A percentile compares a stretch with the other conserved stretches of the same genome.
Conservation (phyloP, 2,329 filamentous ascomycete genomes). For the Colletotrichum cuscutae region DNA sequence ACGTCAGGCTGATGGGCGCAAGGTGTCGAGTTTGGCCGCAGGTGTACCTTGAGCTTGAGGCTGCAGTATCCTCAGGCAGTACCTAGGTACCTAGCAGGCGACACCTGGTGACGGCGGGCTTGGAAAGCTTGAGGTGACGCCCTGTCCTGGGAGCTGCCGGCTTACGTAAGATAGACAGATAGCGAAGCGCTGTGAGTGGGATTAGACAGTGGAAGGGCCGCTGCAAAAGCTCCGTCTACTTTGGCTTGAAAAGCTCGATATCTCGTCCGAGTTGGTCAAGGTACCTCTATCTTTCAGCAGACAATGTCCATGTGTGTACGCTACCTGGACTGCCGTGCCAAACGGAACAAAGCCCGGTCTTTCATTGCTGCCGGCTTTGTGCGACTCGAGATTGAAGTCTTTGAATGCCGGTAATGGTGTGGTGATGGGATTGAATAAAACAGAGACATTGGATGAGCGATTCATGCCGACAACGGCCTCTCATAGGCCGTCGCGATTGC, state of each 20-base stretch:
- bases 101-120: neutral
- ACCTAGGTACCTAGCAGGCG: neutral
- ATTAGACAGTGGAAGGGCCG: neutral
- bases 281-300: neutral
- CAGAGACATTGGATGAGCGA: neutral
- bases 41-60: neutral
- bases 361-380: slow-evolving; percentile 16
- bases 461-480: slow-evolving; percentile 3
- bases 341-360: slow-evolving; percentile 21
- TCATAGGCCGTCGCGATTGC: slow-evolving; percentile 14
- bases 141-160: neutral
- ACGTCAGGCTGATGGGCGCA: slow-evolving; percentile 25
- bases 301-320: neutral
- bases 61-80: slow-evolving; percentile 27
- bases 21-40: slow-evolving; percentile 24
- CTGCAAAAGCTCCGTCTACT: neutral
- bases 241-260: neutral
- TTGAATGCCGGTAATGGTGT: neutral
- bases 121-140: neutral
- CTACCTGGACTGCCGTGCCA: neutral
- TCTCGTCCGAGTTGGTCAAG: neutral
- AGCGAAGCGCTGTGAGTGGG: neutral
- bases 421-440: slow-evolving; percentile 1
- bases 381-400: slow-evolving; percentile 5
- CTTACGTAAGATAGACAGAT: neutral